Evolutionary conservation across 2,329 filamentous ascomycete genomes (phyloP).

Genomic region (Colletotrichum magnum): DNA sequence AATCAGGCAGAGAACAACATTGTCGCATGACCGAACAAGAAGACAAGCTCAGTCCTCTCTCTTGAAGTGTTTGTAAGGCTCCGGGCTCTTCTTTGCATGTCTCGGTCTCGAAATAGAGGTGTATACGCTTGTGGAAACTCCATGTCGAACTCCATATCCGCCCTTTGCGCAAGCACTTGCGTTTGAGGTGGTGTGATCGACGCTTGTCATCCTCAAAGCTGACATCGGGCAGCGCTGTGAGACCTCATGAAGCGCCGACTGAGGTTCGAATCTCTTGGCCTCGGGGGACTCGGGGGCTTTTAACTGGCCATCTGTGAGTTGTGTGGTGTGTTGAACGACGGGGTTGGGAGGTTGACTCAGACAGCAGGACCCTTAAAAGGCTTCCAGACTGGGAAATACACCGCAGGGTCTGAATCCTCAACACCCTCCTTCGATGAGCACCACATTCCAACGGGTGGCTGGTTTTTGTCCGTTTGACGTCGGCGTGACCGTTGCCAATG

Average conservation of each 20-base stretch:
- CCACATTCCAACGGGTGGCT: slow-evolving; percentile 36
- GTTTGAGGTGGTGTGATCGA: slow-evolving; percentile 1
- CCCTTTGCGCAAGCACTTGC: not conserved
- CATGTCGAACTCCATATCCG: slow-evolving; percentile 1
- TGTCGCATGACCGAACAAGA: not conserved
- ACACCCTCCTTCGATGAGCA: not conserved
- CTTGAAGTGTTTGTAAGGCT: not conserved
- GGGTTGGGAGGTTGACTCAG: slow-evolving; percentile 31
- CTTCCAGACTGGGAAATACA: not conserved
- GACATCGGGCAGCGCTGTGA: not conserved
- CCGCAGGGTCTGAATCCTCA: slow-evolving; percentile 32
- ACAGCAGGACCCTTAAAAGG: slow-evolving; percentile 20
- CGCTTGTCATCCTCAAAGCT: not conserved
- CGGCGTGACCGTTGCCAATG: slow-evolving; percentile 7
- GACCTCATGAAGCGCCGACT: slow-evolving; percentile 15
- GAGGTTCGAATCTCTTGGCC: slow-evolving; percentile 1
- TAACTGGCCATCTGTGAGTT: slow-evolving; percentile 1
- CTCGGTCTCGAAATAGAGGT: not conserved
- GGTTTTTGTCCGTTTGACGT: slow-evolving; percentile 22
- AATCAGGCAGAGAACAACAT: slow-evolving; percentile 10
- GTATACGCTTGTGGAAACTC: not conserved
- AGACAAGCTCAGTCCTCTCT: not conserved
- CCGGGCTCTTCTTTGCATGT: not conserved
- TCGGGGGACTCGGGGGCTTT: slow-evolving; percentile 10
- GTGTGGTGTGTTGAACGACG: slow-evolving; percentile 27